These are phyloP conservation scores for Mitragyna speciosa DNA, from an alignment of 257 asterid genomes.

Conservation along the genomic window DNA sequence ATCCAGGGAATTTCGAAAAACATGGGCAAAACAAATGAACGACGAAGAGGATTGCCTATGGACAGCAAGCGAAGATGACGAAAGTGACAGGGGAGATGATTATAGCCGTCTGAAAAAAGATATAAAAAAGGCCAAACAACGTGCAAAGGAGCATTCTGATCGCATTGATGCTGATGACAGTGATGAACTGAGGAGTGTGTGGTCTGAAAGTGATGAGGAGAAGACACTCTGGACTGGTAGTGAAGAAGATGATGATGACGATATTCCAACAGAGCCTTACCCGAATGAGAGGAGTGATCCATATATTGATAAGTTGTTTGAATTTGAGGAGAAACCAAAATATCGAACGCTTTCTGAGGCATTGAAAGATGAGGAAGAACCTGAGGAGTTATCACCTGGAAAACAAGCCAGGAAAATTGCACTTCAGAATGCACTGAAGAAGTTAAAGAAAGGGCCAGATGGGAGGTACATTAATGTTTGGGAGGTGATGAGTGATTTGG, in stretches of 20 bases:
- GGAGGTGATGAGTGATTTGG: constrained; percentile 97
- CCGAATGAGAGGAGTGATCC: constrained; percentile 77
- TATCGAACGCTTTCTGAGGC: constrained; percentile 69
- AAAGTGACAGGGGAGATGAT: constrained; percentile 44
- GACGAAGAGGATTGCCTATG: constrained; percentile 89
- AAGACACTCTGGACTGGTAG: constrained; percentile 85
- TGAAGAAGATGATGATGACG: constrained; percentile 75
- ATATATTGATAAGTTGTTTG: constrained; percentile 66
- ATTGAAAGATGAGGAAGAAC: constrained; percentile 73
- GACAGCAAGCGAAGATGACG: constrained; percentile 83
- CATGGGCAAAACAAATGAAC: constrained; percentile 79
- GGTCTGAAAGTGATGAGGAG: constrained; percentile 84
- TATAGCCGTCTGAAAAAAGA: constrained; percentile 64
- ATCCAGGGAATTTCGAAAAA: constrained; percentile 64
- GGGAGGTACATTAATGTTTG: constrained; percentile 86
- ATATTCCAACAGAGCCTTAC: constrained; percentile 66
- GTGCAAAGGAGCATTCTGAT: constrained; percentile 54
- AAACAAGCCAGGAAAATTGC: constrained; percentile 84
- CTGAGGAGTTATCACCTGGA: constrained; percentile 82
- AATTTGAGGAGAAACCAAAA: constrained; percentile 80
- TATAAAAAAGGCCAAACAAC: constrained; percentile 68
- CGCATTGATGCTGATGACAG: constrained; percentile 82
- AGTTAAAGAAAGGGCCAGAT: constrained; percentile 86
- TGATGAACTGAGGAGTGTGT: constrained; percentile 67
- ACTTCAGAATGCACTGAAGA: constrained; percentile 84